Conservation (phyloP, 2,329 filamentous ascomycete genomes). For the Biscogniauxia sp. region DNA sequence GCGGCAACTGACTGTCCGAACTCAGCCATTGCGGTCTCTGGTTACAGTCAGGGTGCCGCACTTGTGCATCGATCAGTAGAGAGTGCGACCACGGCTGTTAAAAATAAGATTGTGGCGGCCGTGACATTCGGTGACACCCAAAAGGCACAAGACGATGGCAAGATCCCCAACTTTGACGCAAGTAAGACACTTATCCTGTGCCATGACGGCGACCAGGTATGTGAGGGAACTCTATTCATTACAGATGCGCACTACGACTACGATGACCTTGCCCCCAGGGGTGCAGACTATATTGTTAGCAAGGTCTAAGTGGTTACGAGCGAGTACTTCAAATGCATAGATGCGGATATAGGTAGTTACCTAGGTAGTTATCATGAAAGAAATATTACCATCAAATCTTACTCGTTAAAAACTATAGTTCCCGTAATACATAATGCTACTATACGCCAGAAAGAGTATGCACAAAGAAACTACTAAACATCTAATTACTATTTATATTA, state of each 20-base stretch:
- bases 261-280: conserved; percentile 11
- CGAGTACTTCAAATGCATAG: too few relatives aligned
- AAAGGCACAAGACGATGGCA: conserved; percentile 33
- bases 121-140: conserved; percentile 44
- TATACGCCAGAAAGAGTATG: too few relatives aligned
- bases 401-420: too few relatives aligned
- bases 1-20: conserved; percentile 38
- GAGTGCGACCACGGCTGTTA: conserved; percentile 26
- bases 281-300: conserved; percentile 14
- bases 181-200: conserved; percentile 43
- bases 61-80: conserved; percentile 40
- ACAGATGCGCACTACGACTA: conserved; percentile 41
- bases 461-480: too few relatives aligned
- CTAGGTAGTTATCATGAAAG: too few relatives aligned
- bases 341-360: too few relatives aligned
- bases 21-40: conserved; percentile 40
- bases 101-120: conserved; percentile 36
- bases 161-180: conserved; percentile 32
- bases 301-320: conserved; percentile 4
- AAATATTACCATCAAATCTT: too few relatives aligned
- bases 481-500: too few relatives aligned
- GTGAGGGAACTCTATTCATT: conserved; percentile 41
- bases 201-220: conserved; percentile 49
- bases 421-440: too few relatives aligned
- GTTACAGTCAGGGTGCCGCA: conserved; percentile 44